Evolutionary conservation across 2,329 filamentous ascomycete genomes (phyloP).

Genomic region (Arachnomyces sp.): DNA sequence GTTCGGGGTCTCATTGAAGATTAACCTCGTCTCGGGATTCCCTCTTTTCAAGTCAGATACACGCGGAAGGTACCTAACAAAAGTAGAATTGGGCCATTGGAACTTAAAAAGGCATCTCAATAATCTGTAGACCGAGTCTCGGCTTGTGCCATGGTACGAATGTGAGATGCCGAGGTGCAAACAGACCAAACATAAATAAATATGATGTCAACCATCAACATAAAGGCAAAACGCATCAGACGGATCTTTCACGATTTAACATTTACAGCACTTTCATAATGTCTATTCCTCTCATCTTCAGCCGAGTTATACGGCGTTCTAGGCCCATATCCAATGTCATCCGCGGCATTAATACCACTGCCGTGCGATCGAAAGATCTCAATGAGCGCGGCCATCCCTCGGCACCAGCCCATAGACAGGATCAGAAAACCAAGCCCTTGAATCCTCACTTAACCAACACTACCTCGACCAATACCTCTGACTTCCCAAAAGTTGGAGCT

Average conservation of each 20-base stretch:
- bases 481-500: constrained; percentile 53
- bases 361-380: constrained; percentile 26
- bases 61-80: too few species aligned
- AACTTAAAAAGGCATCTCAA: too few species aligned
- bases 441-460: constrained; percentile 60
- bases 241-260: constrained; percentile 2
- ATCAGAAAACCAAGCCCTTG: constrained; percentile 49
- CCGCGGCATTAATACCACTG: constrained; percentile 19
- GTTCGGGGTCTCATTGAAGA: too few species aligned
- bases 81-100: too few species aligned
- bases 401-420: constrained; percentile 47
- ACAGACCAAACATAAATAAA: constrained; percentile 28
- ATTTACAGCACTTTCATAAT: constrained; percentile 25
- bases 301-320: constrained; percentile 39
- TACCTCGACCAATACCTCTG: constrained; percentile 55
- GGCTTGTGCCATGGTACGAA: too few species aligned
- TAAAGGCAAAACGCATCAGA: neutral
- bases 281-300: constrained; percentile 39
- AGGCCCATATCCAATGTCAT: neutral
- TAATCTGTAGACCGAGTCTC: too few species aligned
- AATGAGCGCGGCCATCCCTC: constrained; percentile 48
- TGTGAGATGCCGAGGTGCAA: constrained; percentile 19
- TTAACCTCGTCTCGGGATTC: too few species aligned
- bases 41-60: too few species aligned
- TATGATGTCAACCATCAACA: constrained; percentile 32